These are phyloP conservation scores for Coelastrella sp. DNA, from an alignment of 139 green algal genomes.

Conservation along the genomic window DNA sequence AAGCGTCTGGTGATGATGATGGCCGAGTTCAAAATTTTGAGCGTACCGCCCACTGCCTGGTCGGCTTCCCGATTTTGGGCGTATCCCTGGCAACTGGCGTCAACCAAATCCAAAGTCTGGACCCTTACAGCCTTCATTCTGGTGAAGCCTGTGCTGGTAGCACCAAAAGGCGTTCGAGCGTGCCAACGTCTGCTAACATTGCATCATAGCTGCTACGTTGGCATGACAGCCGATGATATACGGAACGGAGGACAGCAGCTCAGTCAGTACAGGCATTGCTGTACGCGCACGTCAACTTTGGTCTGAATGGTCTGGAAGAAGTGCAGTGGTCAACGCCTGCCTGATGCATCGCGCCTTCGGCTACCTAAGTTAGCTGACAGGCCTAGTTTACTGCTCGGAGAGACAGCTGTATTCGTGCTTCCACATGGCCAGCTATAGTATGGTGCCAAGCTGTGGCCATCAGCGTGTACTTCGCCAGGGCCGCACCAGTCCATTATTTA, in stretches of 20 bases:
- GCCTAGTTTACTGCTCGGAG: not conserved
- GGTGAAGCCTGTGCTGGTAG: not conserved
- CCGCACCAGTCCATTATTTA: not conserved
- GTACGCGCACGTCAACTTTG: no score
- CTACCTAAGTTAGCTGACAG: not conserved
- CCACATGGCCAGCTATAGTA: not conserved
- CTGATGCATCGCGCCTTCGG: not conserved
- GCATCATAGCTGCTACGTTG: conserved; percentile 9
- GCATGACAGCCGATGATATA: not conserved
- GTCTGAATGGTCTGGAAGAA: no score
- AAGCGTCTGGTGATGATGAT: not conserved
- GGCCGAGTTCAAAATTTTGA: not conserved
- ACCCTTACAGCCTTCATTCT: not conserved
- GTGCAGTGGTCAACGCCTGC: not conserved
- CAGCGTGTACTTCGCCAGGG: not conserved
- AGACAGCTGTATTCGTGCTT: not conserved
- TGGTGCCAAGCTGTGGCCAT: not conserved
- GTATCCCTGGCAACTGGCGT: not conserved
- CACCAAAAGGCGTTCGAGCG: not conserved
- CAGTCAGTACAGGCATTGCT: no score
- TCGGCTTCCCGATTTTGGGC: not conserved
- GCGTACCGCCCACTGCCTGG: not conserved
- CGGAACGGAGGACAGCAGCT: not conserved
- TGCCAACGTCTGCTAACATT: not conserved
- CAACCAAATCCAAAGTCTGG: not conserved